phyloP scores from a whole-genome alignment of 768 basidiomycete species.

The Hemileccinum impolitum region DNA sequence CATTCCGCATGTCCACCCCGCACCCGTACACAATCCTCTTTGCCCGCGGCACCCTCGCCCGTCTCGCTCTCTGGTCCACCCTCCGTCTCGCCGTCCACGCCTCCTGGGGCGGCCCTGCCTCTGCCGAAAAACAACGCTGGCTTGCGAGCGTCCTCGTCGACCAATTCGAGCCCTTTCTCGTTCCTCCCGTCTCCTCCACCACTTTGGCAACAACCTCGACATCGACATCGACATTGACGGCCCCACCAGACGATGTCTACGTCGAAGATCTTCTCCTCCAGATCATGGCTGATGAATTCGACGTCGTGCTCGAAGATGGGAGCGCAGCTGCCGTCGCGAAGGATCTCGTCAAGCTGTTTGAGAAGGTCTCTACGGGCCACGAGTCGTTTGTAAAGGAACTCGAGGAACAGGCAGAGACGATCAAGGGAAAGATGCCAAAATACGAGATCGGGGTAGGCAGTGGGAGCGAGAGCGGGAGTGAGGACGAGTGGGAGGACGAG shows the following conservation, averaged over 20 bases:
- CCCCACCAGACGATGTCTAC: conserved; percentile 58
- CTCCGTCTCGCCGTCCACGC: conserved; percentile 84
- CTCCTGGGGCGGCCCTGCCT: conserved; percentile 80
- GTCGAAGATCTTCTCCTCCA: conserved; percentile 81
- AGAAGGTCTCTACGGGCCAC: conserved; percentile 43
- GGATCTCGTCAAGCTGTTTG: conserved; percentile 73
- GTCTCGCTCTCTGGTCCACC: conserved; percentile 81
- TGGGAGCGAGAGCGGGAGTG: conserved; percentile 39
- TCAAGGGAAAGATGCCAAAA: conserved; percentile 54
- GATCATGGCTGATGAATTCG: conserved; percentile 86
- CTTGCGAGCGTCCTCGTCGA: conserved; percentile 79
- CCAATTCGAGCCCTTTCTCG: conserved; percentile 59
- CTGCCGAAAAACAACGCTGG: conserved; percentile 76
- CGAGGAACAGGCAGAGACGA: conserved; percentile 58
- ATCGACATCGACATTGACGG: neutral
- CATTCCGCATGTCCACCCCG: conserved; percentile 25
- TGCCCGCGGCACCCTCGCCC: conserved; percentile 81
- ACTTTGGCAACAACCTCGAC: neutral
- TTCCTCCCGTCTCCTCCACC: conserved; percentile 20
- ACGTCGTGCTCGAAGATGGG: conserved; percentile 78
- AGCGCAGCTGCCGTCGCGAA: conserved; percentile 70
- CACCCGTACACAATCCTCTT: conserved; percentile 62
- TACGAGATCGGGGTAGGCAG: conserved; percentile 40
- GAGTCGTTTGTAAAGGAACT: conserved; percentile 52
- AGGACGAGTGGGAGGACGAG: conserved; percentile 39